Percentiles rank a stretch among this genome's conserved stretches.
Conservation (phyloP, 805 yeast species). For the Starmerella geochares region DNA sequence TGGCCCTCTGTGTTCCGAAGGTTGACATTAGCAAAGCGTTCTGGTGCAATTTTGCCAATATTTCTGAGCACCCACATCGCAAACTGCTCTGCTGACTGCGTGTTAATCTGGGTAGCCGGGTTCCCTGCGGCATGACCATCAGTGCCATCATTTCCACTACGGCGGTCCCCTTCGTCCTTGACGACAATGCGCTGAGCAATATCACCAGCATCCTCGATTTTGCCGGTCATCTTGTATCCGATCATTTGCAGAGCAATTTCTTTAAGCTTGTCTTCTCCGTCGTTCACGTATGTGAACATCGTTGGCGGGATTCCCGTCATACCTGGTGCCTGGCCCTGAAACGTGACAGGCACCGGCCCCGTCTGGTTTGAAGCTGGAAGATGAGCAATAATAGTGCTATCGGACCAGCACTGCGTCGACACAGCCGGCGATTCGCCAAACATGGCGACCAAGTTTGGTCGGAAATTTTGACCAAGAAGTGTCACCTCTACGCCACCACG, state of each 20-base stretch:
- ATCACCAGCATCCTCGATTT: slow-evolving; percentile 85
- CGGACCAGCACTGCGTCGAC: slow-evolving; percentile 94
- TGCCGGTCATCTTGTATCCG: slow-evolving; percentile 93
- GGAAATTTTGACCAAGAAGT: slow-evolving; percentile 74
- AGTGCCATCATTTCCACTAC: not conserved
- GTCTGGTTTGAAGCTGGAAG: slow-evolving; percentile 83
- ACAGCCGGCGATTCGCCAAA: slow-evolving; percentile 51
- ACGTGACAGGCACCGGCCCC: slow-evolving; percentile 87
- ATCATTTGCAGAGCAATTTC: slow-evolving; percentile 94
- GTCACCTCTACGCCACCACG: slow-evolving; percentile 96
- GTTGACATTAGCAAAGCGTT: slow-evolving; percentile 56
- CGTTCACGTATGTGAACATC: slow-evolving; percentile 85
- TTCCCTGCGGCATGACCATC: not conserved
- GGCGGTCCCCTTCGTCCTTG: slow-evolving; percentile 1
- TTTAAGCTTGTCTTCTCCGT: slow-evolving; percentile 86
- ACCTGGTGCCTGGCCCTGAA: slow-evolving; percentile 39
- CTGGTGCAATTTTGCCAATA: slow-evolving; percentile 29
- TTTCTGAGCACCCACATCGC: slow-evolving; percentile 26
- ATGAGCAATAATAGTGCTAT: slow-evolving; percentile 82
- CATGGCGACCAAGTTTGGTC: slow-evolving; percentile 69
- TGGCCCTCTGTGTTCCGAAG: slow-evolving; percentile 77
- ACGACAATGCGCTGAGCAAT: slow-evolving; percentile 78
- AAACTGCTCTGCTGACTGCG: slow-evolving; percentile 23
- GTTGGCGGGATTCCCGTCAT: slow-evolving; percentile 21
- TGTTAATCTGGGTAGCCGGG: slow-evolving; percentile 9